Base-by-base conservation (phyloP, 208 protist genomes). In the Wallacemonas sp. region DNA sequence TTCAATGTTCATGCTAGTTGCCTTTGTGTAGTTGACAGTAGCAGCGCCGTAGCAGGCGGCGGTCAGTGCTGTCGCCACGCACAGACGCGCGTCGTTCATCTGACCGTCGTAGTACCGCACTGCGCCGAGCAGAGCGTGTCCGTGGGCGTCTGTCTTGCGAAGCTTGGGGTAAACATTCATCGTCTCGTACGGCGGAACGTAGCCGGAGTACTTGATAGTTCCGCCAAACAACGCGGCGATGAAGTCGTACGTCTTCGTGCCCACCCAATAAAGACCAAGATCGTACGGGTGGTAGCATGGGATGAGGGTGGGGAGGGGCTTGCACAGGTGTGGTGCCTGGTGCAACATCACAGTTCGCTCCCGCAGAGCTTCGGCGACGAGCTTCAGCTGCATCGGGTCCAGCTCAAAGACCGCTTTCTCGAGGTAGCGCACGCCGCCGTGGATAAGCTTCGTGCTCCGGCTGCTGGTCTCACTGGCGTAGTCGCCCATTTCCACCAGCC, bases 391-490 rank as follows among this genome's bases (percentile, higher is more conserved):
- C 60, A 85, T 78, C 21, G 78, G 70, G 81, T 97, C 84, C 19
- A 82, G 62, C 77, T 90, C 73, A 52, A 94, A 86, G 33, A 95
- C 85, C 17, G 92, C 79, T 71, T 95, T 93, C 73, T 98, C 72
- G 42, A 99, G 83, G 71, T 99, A 99, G n/a, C 97, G 94, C 44
- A 99, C 93, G 45, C 96, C 97, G 55, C 97, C 98, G 71, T 99
- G 97, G 50, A 98, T 97, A 17, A 99, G 92, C 77, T 99, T 99
- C 3, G 97, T 98, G 52, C 89, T 93, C n/a, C 92, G 89, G 61
- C 87, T 96, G 66, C 87, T 95, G 33, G 97, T 98, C 24, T 95
- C 97, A 26, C 92, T 92, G 12, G 93, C 93, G 66, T 98, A 99
- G 84, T 99, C 97, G 66, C 95, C 82, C 75, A 89, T 89, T 66